Conservation (phyloP, 1,284 basidiomycete genomes). For the Spongispora temasekensis region DNA sequence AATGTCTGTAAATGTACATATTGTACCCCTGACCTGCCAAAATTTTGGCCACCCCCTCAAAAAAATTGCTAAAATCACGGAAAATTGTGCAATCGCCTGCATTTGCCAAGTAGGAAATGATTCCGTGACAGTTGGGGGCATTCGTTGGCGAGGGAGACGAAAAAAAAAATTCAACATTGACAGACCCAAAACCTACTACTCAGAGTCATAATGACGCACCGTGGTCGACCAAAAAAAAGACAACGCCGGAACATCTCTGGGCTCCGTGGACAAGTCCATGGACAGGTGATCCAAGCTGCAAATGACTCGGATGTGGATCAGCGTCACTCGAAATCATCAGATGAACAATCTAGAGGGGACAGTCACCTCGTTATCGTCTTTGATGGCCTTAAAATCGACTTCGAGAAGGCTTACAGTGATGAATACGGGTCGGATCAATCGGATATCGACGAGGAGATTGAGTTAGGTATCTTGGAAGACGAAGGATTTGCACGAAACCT, state of each 20-base stretch:
- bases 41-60: constrained; percentile 2
- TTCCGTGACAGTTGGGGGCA: background rate
- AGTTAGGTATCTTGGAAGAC: background rate
- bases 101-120: constrained; percentile 1
- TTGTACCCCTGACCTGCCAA: background rate
- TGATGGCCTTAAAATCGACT: constrained; percentile 3
- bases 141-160: too few relatives aligned
- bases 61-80: constrained; percentile 5
- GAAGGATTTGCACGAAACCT: too few relatives aligned
- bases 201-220: too few relatives aligned
- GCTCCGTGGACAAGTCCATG: background rate
- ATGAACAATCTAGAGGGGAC: background rate
- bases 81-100: constrained; percentile 8
- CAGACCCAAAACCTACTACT: too few relatives aligned
- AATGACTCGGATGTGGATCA: background rate
- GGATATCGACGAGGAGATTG: background rate
- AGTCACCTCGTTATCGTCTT: background rate
- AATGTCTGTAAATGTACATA: background rate
- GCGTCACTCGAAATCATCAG: background rate
- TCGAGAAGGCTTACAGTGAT: background rate
- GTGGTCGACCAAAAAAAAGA: constrained; percentile 2
- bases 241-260: constrained; percentile 1
- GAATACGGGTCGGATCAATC: background rate
- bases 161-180: background rate
- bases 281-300: too few relatives aligned